Evolutionary conservation across 192 early-diverging fungal genomes (phyloP), one percentile per base, ranked within the genome.

Genomic region (Umbelopsis vinacea): DNA sequence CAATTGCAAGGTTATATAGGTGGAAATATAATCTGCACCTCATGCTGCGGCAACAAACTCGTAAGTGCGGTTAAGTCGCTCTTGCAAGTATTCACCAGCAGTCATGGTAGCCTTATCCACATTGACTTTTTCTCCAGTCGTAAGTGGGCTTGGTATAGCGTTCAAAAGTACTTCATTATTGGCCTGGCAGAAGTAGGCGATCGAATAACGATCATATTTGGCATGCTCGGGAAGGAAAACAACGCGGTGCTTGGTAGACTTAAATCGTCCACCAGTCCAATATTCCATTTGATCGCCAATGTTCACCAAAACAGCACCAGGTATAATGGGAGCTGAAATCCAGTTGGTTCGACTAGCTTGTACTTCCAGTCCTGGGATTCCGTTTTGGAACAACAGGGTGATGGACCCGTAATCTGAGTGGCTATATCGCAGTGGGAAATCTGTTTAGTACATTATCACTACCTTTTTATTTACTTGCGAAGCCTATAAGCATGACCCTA

Each of bases 381-480:
- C 82, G 68, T 87, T 80, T 69, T 89, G 89, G 73, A 89, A 88
- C 21, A 91, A 73, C 3, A 90, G 46, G 12, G 88, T 91, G 11
- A 90, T 67, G 3, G 83, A 81, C 11, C 89, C 89, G 71, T 90
- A 91, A 66, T 91, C 89, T 1, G 88, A 81, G 46, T 86, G 83
- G 55, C 81, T 86, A 77, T 47, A 19, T 22, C 21, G 38, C 23
- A 35, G 21, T 35, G 21, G 22, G 17, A 40, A 29, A 11, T 24
- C 11, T 6, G 8, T 14, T 37, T 0, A 45, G 53, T 72, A 8
- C 48, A 6, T 50, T 57, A 21, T 22, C 21, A 11, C 22, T n/a
- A 22, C 19, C 6, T 43, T 40, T 40, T 40, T 40, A n/a, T 40
- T 43, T 1, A 12, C 40, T 43, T 11, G 6, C 40, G 22, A 10